A percentile compares a stretch with the other conserved stretches of the same genome.
Conservation (phyloP, 2,329 filamentous ascomycete species). For the Venturia carpophila region DNA sequence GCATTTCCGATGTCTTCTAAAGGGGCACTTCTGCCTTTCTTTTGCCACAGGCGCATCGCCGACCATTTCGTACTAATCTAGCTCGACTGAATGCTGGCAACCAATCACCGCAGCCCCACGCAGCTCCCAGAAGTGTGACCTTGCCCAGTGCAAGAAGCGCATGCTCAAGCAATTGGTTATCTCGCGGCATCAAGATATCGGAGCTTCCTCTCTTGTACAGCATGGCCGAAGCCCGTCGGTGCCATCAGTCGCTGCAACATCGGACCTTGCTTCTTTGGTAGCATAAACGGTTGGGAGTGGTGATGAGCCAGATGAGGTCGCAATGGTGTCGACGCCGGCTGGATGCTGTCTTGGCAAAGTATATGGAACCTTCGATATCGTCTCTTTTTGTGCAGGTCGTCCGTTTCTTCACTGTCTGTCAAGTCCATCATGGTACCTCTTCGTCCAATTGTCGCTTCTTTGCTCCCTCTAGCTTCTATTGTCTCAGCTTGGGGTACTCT, state of each 20-base stretch:
- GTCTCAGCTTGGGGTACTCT: conserved; percentile 44
- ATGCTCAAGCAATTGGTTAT: conserved; percentile 1
- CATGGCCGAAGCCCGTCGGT: neutral
- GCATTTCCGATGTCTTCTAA: too few relatives aligned
- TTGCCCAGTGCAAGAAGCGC: neutral
- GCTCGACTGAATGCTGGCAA: neutral
- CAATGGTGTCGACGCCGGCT: neutral
- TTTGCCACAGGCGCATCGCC: too few relatives aligned
- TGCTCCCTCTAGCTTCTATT: neutral
- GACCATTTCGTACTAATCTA: neutral
- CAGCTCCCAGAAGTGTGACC: neutral
- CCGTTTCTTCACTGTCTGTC: neutral
- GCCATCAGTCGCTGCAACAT: neutral
- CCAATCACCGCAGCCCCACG: neutral
- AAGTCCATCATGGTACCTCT: neutral
- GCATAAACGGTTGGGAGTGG: neutral
- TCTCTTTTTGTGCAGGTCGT: neutral
- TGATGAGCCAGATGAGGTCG: neutral
- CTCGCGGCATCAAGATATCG: neutral
- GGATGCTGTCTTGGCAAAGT: neutral
- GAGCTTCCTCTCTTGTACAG: neutral
- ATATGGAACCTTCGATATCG: neutral
- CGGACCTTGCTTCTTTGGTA: neutral
- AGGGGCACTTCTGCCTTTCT: too few relatives aligned
- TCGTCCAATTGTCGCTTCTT: neutral